Conservation (phyloP, 2,329 filamentous ascomycete genomes). For the Phialophora macrospora region DNA sequence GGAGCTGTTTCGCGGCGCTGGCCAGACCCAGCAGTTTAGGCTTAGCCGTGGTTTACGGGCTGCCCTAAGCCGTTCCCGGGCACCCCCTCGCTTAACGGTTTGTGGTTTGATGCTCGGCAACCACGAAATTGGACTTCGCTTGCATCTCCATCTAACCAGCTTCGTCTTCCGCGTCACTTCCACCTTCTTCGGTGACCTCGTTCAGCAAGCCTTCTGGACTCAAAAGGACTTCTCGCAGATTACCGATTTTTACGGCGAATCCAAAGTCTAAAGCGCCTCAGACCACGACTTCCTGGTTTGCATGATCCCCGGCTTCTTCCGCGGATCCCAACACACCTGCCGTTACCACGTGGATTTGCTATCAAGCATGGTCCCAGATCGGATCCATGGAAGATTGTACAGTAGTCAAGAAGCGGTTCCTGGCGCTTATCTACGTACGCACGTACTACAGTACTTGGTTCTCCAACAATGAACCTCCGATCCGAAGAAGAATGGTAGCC, state of each 20-base stretch:
- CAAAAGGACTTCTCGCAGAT: slow-evolving; percentile 24
- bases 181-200: neutral
- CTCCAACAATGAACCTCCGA: neutral
- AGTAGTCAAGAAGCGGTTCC: neutral
- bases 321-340: neutral
- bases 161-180: neutral
- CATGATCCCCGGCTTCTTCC: neutral
- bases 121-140: slow-evolving; percentile 11
- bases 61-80: slow-evolving; percentile 4
- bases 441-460: neutral
- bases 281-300: neutral
- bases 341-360: neutral
- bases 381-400: neutral
- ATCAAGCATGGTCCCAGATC: slow-evolving; percentile 9
- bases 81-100: slow-evolving; percentile 3
- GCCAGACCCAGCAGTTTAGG: neutral
- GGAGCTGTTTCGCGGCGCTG: neutral
- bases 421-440: neutral
- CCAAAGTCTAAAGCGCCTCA: slow-evolving; percentile 2
- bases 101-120: neutral
- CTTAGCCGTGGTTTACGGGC: neutral
- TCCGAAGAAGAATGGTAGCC: neutral
- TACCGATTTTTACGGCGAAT: slow-evolving; percentile 15
- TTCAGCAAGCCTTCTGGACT: slow-evolving; percentile 12
- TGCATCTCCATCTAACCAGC: slow-evolving; percentile 7